Evolutionary conservation across 1,284 basidiomycete species (phyloP), one percentile per base, ranked within the genome.

Genomic region (Ganoderma sinense): DNA sequence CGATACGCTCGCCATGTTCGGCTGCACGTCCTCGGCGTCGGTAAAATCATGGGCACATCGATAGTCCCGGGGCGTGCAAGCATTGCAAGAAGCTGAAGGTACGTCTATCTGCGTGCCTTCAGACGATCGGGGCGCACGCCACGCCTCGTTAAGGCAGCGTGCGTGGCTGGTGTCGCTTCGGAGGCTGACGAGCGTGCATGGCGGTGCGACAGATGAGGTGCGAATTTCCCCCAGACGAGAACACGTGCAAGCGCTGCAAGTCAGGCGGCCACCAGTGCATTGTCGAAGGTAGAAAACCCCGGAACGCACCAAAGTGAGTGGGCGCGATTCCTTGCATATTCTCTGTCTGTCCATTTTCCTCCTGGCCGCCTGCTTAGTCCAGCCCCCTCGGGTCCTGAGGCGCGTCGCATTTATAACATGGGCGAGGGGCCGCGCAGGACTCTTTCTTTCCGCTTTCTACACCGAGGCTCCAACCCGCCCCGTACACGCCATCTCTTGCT

Each of bases 31-130:
- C 61, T 61, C 48, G 67, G 20, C 48, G 41, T 23, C 43, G 58
- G 55, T 45, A 20, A 39, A 55, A 61, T 68, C 55, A 40, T 53
- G 59, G 41, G 73, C 48, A 41, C 62, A 67, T 56, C 33, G 58
- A 65, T 78, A 94, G 92, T 65, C 89, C 91, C 69, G 92, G 93
- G 71, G 93, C 93, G 55, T 95, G 93, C 79, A 91, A 86, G 11
- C 88, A 94, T 77, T 95, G 93, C 85, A 94, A 94, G 81, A 91
- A 89, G 75, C 88, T 94, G 77, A 94, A 94, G 90, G 93, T 92
- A 80, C 70, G 90, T 82, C 58, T 68, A 56, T 55, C 20, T 33
- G 53, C 59, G 45, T 51, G 62, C 41, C 58, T 43, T 58, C 45
- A 36, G 29, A 18, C 26, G 26, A 26, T 51, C 48, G 23, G 10